These are phyloP conservation scores for Lichina pygmaea DNA, from an alignment of 495 filamentous ascomycete species.

Conservation along the genomic window DNA sequence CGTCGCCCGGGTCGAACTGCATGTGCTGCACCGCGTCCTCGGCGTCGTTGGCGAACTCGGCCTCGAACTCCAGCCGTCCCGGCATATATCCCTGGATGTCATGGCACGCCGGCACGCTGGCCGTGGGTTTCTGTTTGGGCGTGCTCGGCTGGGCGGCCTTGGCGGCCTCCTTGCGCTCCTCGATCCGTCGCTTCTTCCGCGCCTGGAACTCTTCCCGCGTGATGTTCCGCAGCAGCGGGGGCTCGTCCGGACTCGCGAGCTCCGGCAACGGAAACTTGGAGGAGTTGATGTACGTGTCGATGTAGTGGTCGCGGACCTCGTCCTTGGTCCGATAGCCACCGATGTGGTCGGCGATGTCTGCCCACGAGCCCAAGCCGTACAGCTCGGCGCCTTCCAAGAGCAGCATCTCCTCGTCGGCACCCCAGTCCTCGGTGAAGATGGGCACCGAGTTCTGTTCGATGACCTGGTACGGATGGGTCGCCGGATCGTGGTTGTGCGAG, in stretches of 20 bases:
- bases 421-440: slow-evolving; percentile 87
- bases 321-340: slow-evolving; percentile 84
- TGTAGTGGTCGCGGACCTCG: slow-evolving; percentile 82
- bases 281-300: slow-evolving; percentile 64
- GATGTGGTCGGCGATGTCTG: slow-evolving; percentile 93
- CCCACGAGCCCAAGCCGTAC: slow-evolving; percentile 92
- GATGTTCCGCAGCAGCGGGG: slow-evolving; percentile 43
- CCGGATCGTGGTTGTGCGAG: slow-evolving; percentile 59
- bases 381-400: slow-evolving; percentile 91
- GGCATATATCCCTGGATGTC: slow-evolving; percentile 99
- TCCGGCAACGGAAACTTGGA: slow-evolving; percentile 63
- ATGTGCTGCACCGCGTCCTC: slow-evolving; percentile 96
- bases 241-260: slow-evolving; percentile 57
- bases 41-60: slow-evolving; percentile 89
- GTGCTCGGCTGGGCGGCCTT: slow-evolving; percentile 60
- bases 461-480: slow-evolving; percentile 65
- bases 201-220: slow-evolving; percentile 82
- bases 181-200: slow-evolving; percentile 81
- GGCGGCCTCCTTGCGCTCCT: slow-evolving; percentile 67
- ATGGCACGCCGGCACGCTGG: slow-evolving; percentile 80
- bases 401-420: slow-evolving; percentile 83
- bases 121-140: slow-evolving; percentile 86
- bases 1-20: slow-evolving; percentile 91
- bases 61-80: slow-evolving; percentile 90
- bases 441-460: slow-evolving; percentile 97